phyloP scores from a whole-genome alignment of 1,284 basidiomycete species.

The Phellopilus nigrolimitatus region DNA sequence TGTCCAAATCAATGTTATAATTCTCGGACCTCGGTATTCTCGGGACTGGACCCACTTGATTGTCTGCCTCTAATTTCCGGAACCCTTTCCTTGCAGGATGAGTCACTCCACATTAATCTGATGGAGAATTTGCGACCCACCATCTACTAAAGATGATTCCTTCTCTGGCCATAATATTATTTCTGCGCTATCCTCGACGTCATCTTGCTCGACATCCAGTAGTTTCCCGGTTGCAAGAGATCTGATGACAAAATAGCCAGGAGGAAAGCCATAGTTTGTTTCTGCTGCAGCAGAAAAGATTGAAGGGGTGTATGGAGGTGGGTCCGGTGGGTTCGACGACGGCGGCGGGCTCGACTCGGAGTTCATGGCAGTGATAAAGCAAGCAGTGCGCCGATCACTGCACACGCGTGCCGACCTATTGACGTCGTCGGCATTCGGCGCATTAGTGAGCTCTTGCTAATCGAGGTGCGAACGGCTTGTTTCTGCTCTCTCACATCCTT shows the following conservation, averaged over 20 bases:
- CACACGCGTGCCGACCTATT: too few species aligned
- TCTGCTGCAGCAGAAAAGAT: neutral
- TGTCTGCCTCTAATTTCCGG: conserved; percentile 61
- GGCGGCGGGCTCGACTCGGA: too few species aligned
- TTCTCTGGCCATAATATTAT: conserved; percentile 65
- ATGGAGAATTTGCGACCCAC: conserved; percentile 33
- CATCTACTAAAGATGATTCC: conserved; percentile 69
- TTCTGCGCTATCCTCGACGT: conserved; percentile 58
- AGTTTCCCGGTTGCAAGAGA: conserved; percentile 55
- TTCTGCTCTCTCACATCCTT: neutral
- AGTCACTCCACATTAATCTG: conserved; percentile 12
- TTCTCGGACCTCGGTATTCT: too few species aligned
- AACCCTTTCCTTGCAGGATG: conserved; percentile 40
- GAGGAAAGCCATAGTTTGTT: conserved; percentile 52
- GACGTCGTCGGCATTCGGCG: conserved; percentile 4
- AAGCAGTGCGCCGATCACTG: conserved; percentile 3
- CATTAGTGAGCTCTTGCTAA: neutral
- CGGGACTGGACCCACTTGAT: conserved; percentile 48
- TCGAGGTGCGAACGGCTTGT: neutral
- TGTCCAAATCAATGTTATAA: conserved; percentile 26
- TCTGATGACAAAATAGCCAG: conserved; percentile 71
- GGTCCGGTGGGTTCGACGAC: too few species aligned
- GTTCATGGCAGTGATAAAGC: neutral
- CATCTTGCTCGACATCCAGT: conserved; percentile 55
- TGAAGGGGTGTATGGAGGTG: neutral